Conservation (phyloP, 1,284 basidiomycete species). For the Meripilus lineatus region DNA sequence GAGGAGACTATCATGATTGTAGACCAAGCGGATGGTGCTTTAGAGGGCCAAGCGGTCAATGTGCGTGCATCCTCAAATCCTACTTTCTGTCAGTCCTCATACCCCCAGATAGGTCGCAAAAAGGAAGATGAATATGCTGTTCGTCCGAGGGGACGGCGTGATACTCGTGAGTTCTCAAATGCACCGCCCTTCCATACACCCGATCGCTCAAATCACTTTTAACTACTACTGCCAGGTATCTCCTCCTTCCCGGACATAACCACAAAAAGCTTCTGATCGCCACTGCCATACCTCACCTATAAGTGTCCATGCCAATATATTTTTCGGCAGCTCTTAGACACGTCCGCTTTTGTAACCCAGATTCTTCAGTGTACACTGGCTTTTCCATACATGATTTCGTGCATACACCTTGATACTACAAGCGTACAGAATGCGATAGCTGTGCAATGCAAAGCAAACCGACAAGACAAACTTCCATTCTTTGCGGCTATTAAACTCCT, state of each 20-base stretch:
- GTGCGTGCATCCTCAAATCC: constrained; percentile 32
- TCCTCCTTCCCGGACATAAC: constrained; percentile 57
- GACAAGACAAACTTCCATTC: too few relatives aligned
- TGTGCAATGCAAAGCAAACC: too few relatives aligned
- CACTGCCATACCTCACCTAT: too few relatives aligned
- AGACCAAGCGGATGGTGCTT: constrained; percentile 57
- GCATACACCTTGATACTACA: background rate
- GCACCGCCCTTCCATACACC: background rate
- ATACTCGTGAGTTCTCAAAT: constrained; percentile 63
- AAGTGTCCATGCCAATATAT: constrained; percentile 30
- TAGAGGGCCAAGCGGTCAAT: constrained; percentile 55
- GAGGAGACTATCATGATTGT: constrained; percentile 96
- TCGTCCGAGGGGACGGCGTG: constrained; percentile 94
- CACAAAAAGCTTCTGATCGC: too few relatives aligned
- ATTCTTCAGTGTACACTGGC: background rate
- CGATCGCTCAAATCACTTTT: constrained; percentile 6
- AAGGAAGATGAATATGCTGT: constrained; percentile 96
- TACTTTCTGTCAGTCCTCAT: constrained; percentile 2
- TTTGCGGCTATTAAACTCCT: too few relatives aligned
- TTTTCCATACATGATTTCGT: background rate
- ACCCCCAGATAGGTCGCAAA: constrained; percentile 69
- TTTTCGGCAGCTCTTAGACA: constrained; percentile 23
- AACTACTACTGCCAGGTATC: constrained; percentile 50
- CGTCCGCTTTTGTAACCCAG: background rate
- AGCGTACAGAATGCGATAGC: too few relatives aligned